These are phyloP conservation scores for Pleurotus sapidus DNA, from an alignment of 768 basidiomycete species.

Conservation along the genomic window DNA sequence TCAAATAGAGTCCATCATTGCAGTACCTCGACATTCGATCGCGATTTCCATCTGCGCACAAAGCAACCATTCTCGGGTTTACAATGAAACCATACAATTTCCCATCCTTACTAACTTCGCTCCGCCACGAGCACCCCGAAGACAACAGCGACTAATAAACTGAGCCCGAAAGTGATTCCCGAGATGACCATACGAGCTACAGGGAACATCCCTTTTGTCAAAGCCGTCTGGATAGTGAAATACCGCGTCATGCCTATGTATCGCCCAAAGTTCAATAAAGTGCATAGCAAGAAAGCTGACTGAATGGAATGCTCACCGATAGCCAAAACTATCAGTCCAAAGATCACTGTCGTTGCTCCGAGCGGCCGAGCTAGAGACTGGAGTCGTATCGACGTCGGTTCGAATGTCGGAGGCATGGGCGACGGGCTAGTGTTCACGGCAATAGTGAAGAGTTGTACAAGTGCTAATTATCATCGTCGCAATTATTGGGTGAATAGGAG, in stretches of 20 bases:
- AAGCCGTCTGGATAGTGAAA: constrained; percentile 34
- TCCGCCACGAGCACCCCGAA: constrained; percentile 32
- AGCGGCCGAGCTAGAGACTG: constrained; percentile 34
- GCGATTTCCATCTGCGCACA: too few species aligned
- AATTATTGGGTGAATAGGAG: neutral
- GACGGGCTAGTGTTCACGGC: constrained; percentile 15
- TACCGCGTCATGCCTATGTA: constrained; percentile 30
- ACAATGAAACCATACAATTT: too few species aligned
- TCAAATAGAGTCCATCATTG: too few species aligned
- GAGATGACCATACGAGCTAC: constrained; percentile 33
- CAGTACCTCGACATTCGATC: too few species aligned
- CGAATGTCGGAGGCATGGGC: neutral
- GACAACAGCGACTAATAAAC: constrained; percentile 16
- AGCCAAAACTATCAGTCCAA: constrained; percentile 31
- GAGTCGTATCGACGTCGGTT: neutral
- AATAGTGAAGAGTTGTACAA: constrained; percentile 46
- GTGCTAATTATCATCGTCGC: constrained; percentile 19
- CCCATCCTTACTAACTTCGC: neutral
- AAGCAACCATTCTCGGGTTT: too few species aligned
- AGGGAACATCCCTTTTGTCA: constrained; percentile 37
- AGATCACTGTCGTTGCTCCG: constrained; percentile 34
- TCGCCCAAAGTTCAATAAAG: too few species aligned
- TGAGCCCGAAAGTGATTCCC: constrained; percentile 25
- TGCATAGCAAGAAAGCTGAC: too few species aligned
- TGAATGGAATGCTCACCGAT: constrained; percentile 15